A percentile compares a stretch with the other conserved stretches of the same genome.
These are phyloP conservation scores for Panicum hallii DNA, from an alignment of 202 grass and related monocot genomes.

Conservation along the genomic window DNA sequence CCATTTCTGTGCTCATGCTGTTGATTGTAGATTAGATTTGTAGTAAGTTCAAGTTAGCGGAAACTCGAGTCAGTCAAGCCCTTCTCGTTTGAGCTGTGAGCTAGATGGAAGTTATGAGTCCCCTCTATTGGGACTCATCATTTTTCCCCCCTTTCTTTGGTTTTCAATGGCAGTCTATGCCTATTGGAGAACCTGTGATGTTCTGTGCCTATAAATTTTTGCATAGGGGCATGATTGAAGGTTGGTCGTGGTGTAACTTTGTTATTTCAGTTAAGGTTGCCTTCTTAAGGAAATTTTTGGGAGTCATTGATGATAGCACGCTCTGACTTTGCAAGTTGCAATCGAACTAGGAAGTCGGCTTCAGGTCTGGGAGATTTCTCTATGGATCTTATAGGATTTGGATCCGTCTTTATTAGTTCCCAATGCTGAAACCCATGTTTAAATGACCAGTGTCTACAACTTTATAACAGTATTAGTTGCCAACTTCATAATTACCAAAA, in stretches of 20 bases:
- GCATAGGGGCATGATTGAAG: background rate
- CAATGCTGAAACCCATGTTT: background rate
- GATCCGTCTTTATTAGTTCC: background rate
- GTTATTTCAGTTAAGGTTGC: constrained; percentile 2
- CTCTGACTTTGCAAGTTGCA: background rate
- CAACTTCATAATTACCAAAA: background rate
- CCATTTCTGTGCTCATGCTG: constrained; percentile 1
- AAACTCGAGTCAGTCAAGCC: background rate
- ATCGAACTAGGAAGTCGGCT: background rate
- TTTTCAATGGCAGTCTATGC: background rate
- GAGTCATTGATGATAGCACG: background rate
- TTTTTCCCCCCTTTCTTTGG: background rate
- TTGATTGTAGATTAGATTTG: background rate
- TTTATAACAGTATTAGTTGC: background rate
- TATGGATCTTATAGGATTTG: background rate
- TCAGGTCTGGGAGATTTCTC: background rate
- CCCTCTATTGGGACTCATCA: background rate
- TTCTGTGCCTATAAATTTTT: background rate
- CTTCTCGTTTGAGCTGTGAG: background rate
- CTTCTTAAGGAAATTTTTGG: background rate
- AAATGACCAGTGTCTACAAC: background rate
- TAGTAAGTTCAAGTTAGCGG: background rate
- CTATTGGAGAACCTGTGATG: background rate
- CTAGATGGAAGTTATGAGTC: background rate
- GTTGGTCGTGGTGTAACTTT: background rate